A percentile compares a stretch with the other conserved stretches of the same genome.
phyloP scores from a whole-genome alignment of 148 eudicot genomes.

The Rhododendron ferrugineum region DNA sequence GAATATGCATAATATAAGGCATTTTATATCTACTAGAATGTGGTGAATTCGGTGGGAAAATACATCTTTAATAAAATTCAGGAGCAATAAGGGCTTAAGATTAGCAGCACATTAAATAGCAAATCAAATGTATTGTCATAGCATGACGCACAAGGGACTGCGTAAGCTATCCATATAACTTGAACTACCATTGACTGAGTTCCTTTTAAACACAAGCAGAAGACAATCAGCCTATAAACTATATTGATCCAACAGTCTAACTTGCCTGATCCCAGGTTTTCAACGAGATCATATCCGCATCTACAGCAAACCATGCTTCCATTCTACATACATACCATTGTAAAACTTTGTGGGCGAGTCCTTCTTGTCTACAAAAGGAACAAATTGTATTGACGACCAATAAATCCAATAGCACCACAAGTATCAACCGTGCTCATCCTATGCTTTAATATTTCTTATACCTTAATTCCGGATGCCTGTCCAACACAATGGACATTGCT shows the following conservation, averaged over 20 bases:
- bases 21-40: not conserved
- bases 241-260: not conserved
- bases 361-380: conserved; percentile 59
- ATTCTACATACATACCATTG: conserved; percentile 96
- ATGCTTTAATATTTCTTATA: conserved; percentile 21
- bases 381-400: not conserved
- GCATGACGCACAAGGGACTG: not conserved
- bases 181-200: not conserved
- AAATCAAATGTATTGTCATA: not conserved
- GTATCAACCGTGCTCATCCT: not conserved
- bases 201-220: not conserved
- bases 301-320: conserved; percentile 99
- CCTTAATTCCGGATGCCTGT: conserved; percentile 79
- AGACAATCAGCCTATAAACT: not conserved
- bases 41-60: not conserved
- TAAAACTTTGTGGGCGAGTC: conserved; percentile 81
- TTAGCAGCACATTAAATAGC: not conserved
- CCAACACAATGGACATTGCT: conserved; percentile 82
- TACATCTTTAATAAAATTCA: not conserved
- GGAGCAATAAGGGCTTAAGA: not conserved
- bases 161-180: not conserved
- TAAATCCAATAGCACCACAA: not conserved
- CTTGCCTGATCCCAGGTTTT: conserved; percentile 96
- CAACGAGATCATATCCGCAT: conserved; percentile 93
- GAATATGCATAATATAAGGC: not conserved